Percentiles rank a stretch among this genome's conserved stretches.
These are phyloP conservation scores for Emmonsiellopsis sp. DNA, from an alignment of 2,329 filamentous ascomycete genomes.

Conservation along the genomic window DNA sequence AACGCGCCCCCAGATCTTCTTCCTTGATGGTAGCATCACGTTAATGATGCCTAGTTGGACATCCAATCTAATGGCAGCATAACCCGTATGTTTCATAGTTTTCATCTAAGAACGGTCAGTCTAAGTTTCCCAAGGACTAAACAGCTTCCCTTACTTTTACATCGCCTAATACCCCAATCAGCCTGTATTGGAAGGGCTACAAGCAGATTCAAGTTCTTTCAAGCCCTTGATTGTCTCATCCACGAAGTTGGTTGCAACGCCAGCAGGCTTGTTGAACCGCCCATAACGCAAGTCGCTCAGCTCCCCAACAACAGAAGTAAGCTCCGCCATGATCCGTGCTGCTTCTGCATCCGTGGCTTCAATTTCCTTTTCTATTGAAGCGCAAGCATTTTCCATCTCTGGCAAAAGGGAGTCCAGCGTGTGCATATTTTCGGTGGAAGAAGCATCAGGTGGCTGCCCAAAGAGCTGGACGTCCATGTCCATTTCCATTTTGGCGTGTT, in stretches of 20 bases:
- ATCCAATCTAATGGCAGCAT: too few relatives aligned
- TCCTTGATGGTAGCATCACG: conserved; percentile 60
- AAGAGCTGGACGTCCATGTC: conserved; percentile 51
- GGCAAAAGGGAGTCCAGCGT: conserved; percentile 56
- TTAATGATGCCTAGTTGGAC: too few relatives aligned
- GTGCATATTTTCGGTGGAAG: conserved; percentile 42
- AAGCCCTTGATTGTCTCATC: conserved; percentile 62
- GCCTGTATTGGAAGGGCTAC: conserved; percentile 31
- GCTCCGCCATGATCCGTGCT: conserved; percentile 47
- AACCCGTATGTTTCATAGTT: too few relatives aligned
- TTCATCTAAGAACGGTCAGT: too few relatives aligned
- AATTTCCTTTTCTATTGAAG: conserved; percentile 60
- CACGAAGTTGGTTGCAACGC: conserved; percentile 51
- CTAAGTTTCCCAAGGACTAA: too few relatives aligned
- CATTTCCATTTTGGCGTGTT: conserved; percentile 29
- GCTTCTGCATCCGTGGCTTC: conserved; percentile 57
- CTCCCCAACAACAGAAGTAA: conserved; percentile 58
- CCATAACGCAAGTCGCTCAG: conserved; percentile 80
- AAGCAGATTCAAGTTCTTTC: conserved; percentile 54
- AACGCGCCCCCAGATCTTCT: conserved; percentile 71
- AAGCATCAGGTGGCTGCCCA: conserved; percentile 36
- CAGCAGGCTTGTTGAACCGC: conserved; percentile 45
- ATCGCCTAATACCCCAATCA: background rate
- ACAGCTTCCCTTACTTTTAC: background rate
- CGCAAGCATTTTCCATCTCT: conserved; percentile 59